Evolutionary conservation across 1,139 yeast species (phyloP).

Genomic region (Arxiozyma bovina): DNA sequence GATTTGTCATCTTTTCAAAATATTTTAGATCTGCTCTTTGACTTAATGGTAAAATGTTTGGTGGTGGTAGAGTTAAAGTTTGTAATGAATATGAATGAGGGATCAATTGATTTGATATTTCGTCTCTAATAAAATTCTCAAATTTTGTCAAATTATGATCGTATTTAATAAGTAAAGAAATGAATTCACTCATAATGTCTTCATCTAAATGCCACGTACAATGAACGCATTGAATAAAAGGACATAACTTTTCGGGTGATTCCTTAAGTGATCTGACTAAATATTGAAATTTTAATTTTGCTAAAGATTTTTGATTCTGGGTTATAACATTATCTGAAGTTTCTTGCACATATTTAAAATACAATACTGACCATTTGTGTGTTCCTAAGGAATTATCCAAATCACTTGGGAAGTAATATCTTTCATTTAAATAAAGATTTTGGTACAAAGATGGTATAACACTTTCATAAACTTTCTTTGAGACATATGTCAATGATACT

Average conservation of each 20-base stretch:
- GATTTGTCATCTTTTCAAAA: constrained; percentile 11
- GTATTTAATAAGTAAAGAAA: constrained; percentile 13
- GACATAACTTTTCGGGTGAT: constrained; percentile 14
- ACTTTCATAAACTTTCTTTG: constrained; percentile 12
- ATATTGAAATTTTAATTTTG: constrained; percentile 15
- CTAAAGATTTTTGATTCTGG: constrained; percentile 3
- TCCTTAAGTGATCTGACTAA: constrained; percentile 19
- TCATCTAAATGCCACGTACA: constrained; percentile 29
- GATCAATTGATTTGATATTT: constrained; percentile 14
- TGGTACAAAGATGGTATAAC: constrained; percentile 19
- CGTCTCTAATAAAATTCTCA: constrained; percentile 22
- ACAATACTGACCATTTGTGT: constrained; percentile 21
- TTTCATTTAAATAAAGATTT: constrained; percentile 23
- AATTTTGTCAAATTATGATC: constrained; percentile 18
- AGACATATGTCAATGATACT: constrained; percentile 20
- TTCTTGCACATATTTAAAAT: constrained; percentile 10
- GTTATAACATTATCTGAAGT: constrained; percentile 2
- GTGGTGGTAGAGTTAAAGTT: constrained; percentile 24
- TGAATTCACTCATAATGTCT: constrained; percentile 13
- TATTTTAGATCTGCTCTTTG: constrained; percentile 15
- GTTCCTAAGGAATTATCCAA: constrained; percentile 20
- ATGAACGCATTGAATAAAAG: constrained; percentile 19
- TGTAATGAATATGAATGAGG: constrained; percentile 12
- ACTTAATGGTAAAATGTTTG: constrained; percentile 18
- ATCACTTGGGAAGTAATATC: constrained; percentile 20